These are phyloP conservation scores for Heterobasidion parviporum DNA, from an alignment of 1,284 basidiomycete genomes.

Conservation along the genomic window DNA sequence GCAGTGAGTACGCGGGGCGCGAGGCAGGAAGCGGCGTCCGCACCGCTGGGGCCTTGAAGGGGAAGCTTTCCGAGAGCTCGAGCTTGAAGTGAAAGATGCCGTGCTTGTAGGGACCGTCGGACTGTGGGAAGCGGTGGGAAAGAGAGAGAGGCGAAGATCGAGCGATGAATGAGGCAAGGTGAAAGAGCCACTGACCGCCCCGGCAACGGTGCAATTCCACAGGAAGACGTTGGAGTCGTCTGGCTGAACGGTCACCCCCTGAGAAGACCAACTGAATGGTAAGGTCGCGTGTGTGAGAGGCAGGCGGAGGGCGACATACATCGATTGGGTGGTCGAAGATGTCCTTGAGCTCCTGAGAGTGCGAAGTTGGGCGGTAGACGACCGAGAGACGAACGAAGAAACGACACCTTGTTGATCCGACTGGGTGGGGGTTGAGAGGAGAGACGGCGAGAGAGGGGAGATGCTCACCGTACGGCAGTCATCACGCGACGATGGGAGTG, in stretches of 20 bases:
- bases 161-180: constrained; percentile 1
- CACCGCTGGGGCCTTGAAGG: constrained; percentile 85
- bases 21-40: constrained; percentile 14
- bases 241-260: constrained; percentile 58
- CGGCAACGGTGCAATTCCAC: constrained; percentile 76
- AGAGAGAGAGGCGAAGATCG: not conserved
- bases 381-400: constrained; percentile 1
- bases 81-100: constrained; percentile 77
- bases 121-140: constrained; percentile 27
- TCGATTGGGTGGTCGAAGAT: constrained; percentile 53
- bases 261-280: not conserved
- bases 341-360: constrained; percentile 50
- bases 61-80: constrained; percentile 69
- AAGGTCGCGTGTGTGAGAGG: not conserved
- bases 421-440: not conserved
- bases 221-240: constrained; percentile 68
- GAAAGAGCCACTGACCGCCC: constrained; percentile 47
- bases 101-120: constrained; percentile 76
- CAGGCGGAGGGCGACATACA: constrained; percentile 25
- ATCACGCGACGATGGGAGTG: constrained; percentile 24
- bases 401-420: constrained; percentile 7
- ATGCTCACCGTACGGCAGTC: constrained; percentile 49
- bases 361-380: constrained; percentile 8
- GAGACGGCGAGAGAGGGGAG: not conserved
- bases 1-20: not conserved